Evolutionary conservation across 495 filamentous ascomycete species (phyloP), one percentile per base, ranked within the genome.

Genomic region (Neurospora cerealis): DNA sequence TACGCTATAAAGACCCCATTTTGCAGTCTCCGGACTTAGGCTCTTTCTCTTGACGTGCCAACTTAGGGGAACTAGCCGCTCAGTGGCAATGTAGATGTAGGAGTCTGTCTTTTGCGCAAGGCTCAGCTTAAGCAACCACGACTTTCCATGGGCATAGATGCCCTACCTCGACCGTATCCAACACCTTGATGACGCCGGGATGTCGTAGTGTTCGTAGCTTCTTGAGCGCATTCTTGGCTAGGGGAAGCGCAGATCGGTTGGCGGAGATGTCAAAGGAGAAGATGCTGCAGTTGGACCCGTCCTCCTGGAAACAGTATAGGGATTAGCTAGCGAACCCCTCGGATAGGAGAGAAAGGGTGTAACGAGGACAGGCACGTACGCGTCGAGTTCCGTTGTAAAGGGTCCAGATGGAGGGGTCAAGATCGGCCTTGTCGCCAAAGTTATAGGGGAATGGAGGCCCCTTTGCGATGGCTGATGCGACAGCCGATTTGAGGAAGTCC

Each of bases 401-500:
- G 5, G 90, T 91, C 95, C 96, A 98, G 73, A 98, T 93, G 24
- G 94, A 95, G 77, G 93, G 89, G 79, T 95, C 93, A 38, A 93
- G 83, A 76, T 97, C 94, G 69, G 97, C 91, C 80, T 91, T 87
- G 82, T 99, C 96, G 76, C 95, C 95, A 77, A 98, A 94, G 24
- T 87, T 91, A 81, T 96, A 98, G 10, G 93, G 94, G 77, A 97
- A 96, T 5, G 93, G 89, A 40, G 94, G 94, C 21, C 94, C 94
- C 82, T 97, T 97, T 17, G 96, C 92, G 77, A 98, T 98, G 73
- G 95, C 95, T 48, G 96, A 97, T 42, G 94, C 93, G 78, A 99
- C 93, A 48, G 96, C 96, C 69, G 93, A 97, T 84, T 98, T 99
- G 74, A 99, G 88, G 80, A 98, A 98, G 78, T 99, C 95, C 96